phyloP scores from a whole-genome alignment of 1,284 basidiomycete genomes.

The Volvariella volvacea region DNA sequence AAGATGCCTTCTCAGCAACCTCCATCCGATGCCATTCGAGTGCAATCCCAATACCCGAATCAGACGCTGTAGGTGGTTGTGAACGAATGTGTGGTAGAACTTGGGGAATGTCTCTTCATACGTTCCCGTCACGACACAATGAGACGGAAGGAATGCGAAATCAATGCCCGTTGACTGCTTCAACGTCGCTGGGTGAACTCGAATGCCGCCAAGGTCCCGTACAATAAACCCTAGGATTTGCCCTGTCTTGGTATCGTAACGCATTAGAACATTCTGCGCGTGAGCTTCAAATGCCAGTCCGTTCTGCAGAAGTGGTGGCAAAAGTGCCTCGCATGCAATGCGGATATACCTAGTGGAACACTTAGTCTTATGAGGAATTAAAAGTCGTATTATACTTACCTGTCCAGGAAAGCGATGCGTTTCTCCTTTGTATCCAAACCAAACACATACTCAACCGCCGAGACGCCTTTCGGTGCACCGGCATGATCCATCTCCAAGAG shows the following conservation, averaged over 20 bases:
- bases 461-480: constrained; percentile 27
- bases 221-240: constrained; percentile 39
- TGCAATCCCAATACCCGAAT: constrained; percentile 43
- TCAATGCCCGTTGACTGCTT: constrained; percentile 35
- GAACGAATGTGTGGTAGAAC: constrained; percentile 48
- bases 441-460: constrained; percentile 36
- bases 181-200: constrained; percentile 40
- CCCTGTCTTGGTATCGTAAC: constrained; percentile 33
- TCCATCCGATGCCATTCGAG: constrained; percentile 40
- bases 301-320: constrained; percentile 42
- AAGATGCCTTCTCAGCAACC: constrained; percentile 36
- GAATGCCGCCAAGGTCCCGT: constrained; percentile 46
- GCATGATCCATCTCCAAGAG: constrained; percentile 40
- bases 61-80: constrained; percentile 47
- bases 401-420: constrained; percentile 34
- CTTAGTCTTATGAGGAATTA: constrained; percentile 1
- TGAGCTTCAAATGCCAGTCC: constrained; percentile 51
- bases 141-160: constrained; percentile 41
- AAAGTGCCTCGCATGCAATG: constrained; percentile 38
- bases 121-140: constrained; percentile 38
- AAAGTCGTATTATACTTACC: constrained; percentile 18
- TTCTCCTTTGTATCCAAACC: constrained; percentile 36
- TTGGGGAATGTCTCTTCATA: constrained; percentile 42
- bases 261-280: constrained; percentile 43
- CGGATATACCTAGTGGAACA: constrained; percentile 32